Evolutionary conservation across 495 filamentous ascomycete species (phyloP).

Genomic region (Hyaloscypha hepaticicola): DNA sequence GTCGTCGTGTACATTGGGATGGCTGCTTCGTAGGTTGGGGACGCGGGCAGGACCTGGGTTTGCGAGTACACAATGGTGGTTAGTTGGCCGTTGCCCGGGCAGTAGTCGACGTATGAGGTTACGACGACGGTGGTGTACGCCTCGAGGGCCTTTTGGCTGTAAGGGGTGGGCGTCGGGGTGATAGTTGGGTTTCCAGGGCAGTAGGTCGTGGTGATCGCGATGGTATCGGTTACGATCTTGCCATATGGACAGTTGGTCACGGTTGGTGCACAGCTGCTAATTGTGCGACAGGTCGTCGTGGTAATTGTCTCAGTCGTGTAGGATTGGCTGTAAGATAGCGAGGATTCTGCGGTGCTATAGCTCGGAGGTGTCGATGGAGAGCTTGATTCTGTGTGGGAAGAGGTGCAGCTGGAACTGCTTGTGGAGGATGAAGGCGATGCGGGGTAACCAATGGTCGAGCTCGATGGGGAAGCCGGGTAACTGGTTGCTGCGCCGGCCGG

Average conservation of each 20-base stretch:
- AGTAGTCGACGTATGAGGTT: too few species aligned
- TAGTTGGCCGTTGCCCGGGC: too few species aligned
- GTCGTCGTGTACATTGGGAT: too few species aligned
- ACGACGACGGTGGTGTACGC: not conserved
- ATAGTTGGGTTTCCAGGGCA: slow-evolving; percentile 19
- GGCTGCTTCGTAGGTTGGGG: slow-evolving; percentile 32
- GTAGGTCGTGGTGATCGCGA: slow-evolving; percentile 25
- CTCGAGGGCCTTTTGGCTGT: too few species aligned
- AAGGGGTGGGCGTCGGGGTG: not conserved
- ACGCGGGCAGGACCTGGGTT: too few species aligned
- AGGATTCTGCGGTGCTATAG: not conserved
- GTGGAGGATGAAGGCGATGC: not conserved
- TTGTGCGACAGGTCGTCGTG: slow-evolving; percentile 16
- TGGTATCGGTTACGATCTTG: slow-evolving; percentile 30
- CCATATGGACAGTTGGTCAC: slow-evolving; percentile 58
- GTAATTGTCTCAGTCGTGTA: slow-evolving; percentile 13
- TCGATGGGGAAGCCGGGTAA: not conserved
- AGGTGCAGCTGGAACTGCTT: not conserved
- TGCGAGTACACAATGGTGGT: too few species aligned
- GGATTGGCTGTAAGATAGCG: not conserved
- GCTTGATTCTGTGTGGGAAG: not conserved
- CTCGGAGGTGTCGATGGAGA: not conserved
- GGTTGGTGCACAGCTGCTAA: slow-evolving; percentile 52
- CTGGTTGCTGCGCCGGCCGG: not conserved
- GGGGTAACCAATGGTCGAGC: not conserved